phyloP scores from a whole-genome alignment of 2,329 filamentous ascomycete genomes.

The Coniochaeta sp. region DNA sequence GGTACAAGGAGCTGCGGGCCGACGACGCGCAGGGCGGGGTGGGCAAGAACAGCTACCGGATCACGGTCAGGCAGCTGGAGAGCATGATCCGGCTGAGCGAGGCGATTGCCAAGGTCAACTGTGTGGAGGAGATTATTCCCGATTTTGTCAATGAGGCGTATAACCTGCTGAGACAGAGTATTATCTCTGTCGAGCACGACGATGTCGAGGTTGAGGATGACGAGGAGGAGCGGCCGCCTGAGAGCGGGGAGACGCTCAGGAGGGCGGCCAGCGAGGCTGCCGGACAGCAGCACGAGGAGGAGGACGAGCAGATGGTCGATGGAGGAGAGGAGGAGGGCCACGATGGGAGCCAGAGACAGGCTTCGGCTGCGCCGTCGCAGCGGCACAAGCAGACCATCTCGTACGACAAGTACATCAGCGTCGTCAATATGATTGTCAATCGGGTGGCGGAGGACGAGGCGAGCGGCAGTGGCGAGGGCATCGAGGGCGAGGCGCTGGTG shows the following conservation, averaged over 20 bases:
- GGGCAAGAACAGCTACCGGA: conserved; percentile 91
- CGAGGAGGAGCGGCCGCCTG: conserved; percentile 58
- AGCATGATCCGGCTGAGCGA: conserved; percentile 92
- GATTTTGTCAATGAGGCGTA: conserved; percentile 88
- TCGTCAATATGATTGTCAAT: conserved; percentile 78
- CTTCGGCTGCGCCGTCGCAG: conserved; percentile 6
- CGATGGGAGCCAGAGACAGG: conserved; percentile 16
- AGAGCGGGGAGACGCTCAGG: conserved; percentile 37
- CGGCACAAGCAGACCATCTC: conserved; percentile 77
- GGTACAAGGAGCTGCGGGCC: conserved; percentile 90
- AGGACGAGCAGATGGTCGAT: conserved; percentile 34
- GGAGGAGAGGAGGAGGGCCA: conserved; percentile 23
- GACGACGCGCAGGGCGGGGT: conserved; percentile 93
- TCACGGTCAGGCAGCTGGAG: conserved; percentile 93
- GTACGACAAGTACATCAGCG: conserved; percentile 88
- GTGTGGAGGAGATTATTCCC: conserved; percentile 79
- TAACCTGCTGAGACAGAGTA: conserved; percentile 84
- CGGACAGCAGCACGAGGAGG: conserved; percentile 41
- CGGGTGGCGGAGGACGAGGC: conserved; percentile 78
- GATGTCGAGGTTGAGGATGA: conserved; percentile 89
- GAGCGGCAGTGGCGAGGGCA: conserved; percentile 64
- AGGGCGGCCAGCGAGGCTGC: conserved; percentile 42
- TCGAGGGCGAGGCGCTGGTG: conserved; percentile 73
- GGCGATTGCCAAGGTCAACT: conserved; percentile 97
- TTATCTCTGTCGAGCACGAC: conserved; percentile 96